phyloP scores from a whole-genome alignment of 352 stramenopile genomes.

The Lagenidium sp. region DNA sequence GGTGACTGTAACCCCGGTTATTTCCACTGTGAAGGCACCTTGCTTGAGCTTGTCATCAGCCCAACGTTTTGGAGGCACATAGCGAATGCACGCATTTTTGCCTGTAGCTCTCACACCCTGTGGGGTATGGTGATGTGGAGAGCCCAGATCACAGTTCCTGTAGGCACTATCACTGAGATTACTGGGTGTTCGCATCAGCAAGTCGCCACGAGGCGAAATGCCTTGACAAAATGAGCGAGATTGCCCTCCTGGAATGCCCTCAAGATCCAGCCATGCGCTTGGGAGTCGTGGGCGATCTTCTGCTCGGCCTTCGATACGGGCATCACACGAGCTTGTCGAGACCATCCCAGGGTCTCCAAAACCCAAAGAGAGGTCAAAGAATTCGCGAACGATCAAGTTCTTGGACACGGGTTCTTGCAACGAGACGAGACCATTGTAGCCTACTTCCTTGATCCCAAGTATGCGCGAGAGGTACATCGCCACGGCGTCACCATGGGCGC shows the following conservation, averaged over 20 bases:
- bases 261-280: conserved; percentile 48
- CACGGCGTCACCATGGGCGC: conserved; percentile 43
- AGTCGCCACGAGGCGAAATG: conserved; percentile 15
- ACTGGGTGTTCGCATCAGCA: conserved; percentile 14
- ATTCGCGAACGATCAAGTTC: conserved; percentile 61
- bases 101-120: conserved; percentile 1
- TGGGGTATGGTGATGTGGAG: too few relatives aligned
- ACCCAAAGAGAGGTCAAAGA: conserved; percentile 45
- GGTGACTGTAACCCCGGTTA: conserved; percentile 39
- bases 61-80: conserved; percentile 45
- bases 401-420: conserved; percentile 47
- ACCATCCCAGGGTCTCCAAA: conserved; percentile 42
- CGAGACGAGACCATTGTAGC: conserved; percentile 51
- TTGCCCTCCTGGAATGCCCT: conserved; percentile 26
- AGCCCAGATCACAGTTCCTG: too few relatives aligned
- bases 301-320: conserved; percentile 41
- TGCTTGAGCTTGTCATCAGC: conserved; percentile 24
- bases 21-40: conserved; percentile 63
- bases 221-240: conserved; percentile 23
- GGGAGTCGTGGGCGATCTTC: conserved; percentile 34
- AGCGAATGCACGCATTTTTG: conserved; percentile 40
- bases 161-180: conserved; percentile 16
- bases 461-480: conserved; percentile 51
- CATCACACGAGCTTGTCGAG: conserved; percentile 66
- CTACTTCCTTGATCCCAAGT: conserved; percentile 54